These are phyloP conservation scores for Mortierella polycephala DNA, from an alignment of 371 early-diverging fungal species.

Conservation along the genomic window DNA sequence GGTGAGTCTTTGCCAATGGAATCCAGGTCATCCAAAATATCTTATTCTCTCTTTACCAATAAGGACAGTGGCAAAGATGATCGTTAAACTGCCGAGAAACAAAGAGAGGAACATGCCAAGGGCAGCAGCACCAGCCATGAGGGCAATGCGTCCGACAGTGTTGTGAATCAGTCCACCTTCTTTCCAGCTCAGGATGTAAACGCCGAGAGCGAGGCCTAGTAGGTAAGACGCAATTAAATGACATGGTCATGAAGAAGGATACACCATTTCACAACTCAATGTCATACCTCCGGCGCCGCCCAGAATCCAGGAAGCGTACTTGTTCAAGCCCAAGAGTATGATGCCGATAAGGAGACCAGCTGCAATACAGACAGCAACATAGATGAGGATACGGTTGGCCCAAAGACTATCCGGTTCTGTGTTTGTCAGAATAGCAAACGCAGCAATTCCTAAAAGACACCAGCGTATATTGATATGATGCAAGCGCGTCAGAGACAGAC, in stretches of 20 bases:
- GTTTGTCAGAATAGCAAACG: slow-evolving; percentile 62
- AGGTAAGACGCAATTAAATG: background rate
- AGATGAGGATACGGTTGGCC: slow-evolving; percentile 23
- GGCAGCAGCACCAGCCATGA: slow-evolving; percentile 11
- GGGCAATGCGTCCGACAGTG: slow-evolving; percentile 41
- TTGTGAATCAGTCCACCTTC: slow-evolving; percentile 59
- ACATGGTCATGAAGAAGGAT: background rate
- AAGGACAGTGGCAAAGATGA: slow-evolving; percentile 60
- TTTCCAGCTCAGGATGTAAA: slow-evolving; percentile 63
- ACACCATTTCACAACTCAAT: background rate
- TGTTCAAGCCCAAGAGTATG: slow-evolving; percentile 11
- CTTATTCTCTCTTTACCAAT: slow-evolving; percentile 44
- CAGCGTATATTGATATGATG: too few species aligned
- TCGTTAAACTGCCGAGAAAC: slow-evolving; percentile 52
- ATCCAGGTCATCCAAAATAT: background rate
- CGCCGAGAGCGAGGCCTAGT: slow-evolving; percentile 45
- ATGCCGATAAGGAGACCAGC: slow-evolving; percentile 17
- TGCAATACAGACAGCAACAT: slow-evolving; percentile 20
- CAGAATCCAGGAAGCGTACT: slow-evolving; percentile 21
- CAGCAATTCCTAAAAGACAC: slow-evolving; percentile 54
- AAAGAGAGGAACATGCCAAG: slow-evolving; percentile 54
- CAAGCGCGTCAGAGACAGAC: too few species aligned
- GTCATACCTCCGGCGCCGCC: slow-evolving; percentile 28
- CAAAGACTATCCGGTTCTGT: slow-evolving; percentile 55
- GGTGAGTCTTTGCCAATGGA: background rate